A percentile compares a stretch with the other conserved stretches of the same genome.
Evolutionary conservation across 192 early-diverging fungal genomes (phyloP).

Genomic region (Rhizophagus sp.): DNA sequence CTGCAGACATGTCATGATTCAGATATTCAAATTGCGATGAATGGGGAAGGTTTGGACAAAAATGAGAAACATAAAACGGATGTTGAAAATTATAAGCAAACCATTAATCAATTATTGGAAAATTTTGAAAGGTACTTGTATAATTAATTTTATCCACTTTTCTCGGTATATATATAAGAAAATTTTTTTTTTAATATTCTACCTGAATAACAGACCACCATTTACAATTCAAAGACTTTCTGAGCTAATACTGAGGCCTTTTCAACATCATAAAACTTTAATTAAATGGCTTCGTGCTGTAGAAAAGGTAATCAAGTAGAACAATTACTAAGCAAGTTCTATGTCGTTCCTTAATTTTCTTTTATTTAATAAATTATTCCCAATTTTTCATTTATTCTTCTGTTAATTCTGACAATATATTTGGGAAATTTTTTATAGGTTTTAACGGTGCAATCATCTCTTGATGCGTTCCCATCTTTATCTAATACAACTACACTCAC

Average conservation of each 20-base stretch:
- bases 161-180: no score
- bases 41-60: background rate
- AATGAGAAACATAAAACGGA: background rate
- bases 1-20: background rate
- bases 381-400: background rate
- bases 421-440: background rate
- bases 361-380: no score
- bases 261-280: constrained; percentile 15
- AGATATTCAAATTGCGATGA: background rate
- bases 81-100: background rate
- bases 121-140: background rate
- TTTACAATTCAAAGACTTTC: constrained; percentile 7
- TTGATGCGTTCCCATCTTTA: background rate
- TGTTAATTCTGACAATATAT: background rate
- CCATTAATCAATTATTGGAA: background rate
- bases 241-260: background rate
- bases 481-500: background rate
- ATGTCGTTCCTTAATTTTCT: background rate
- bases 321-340: background rate
- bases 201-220: background rate
- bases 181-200: background rate
- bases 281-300: constrained; percentile 4
- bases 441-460: constrained; percentile 13
- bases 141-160: background rate
- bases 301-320: constrained; percentile 4